Base-by-base conservation (phyloP, 1,284 basidiomycete genomes). In the Papiliotrema flavescens region DNA sequence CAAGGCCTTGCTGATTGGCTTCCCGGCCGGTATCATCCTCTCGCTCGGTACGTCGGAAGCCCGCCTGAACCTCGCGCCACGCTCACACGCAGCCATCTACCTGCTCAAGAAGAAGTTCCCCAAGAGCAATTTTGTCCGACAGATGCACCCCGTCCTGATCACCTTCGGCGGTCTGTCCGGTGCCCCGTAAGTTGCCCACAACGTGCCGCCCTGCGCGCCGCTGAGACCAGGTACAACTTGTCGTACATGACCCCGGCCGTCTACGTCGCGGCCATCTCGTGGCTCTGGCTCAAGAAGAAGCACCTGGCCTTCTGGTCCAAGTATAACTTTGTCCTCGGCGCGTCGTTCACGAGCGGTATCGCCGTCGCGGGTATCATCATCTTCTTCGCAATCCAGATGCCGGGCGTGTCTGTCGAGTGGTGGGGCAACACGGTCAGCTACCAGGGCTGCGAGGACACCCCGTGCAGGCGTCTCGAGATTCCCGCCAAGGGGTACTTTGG, bases 11-110 rank as follows among this genome's bases (percentile, higher is more conserved):
- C 79, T 67, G 14, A 59, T 66, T 53, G 89, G 88, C 80, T 89
- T 91, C 81, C 79, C 85, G 56, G 74, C 89, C 60, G 90, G 89
- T 47, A 80, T 84, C 19, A 40, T 87, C 57, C 76, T 84, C 4
- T 88, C 89, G 23, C 82, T 92, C 63, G 85, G 49, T 89, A 80
- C 78, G 89, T 43, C 7, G 11, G 15, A 23, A 6, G 3, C 42
- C 23, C 6, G 14, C 23, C 23, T 23, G 6, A 11, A 11, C 23
- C 22, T 23, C 42, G 42, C n/a, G 14, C 22, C 14, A 80, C 52
- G 43, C 45, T 45, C 17, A 56, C 47, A 9, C 4, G 55, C 57
- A 36, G 49, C 58, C 43, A 11, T 48, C 34, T 50, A 48, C 41
- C 14, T 32, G 17, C 23, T 56, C 19, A 15, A 47, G 41, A 57